Evolutionary conservation across 2,329 filamentous ascomycete species (phyloP).

Genomic region (Setomelanomma holmii): DNA sequence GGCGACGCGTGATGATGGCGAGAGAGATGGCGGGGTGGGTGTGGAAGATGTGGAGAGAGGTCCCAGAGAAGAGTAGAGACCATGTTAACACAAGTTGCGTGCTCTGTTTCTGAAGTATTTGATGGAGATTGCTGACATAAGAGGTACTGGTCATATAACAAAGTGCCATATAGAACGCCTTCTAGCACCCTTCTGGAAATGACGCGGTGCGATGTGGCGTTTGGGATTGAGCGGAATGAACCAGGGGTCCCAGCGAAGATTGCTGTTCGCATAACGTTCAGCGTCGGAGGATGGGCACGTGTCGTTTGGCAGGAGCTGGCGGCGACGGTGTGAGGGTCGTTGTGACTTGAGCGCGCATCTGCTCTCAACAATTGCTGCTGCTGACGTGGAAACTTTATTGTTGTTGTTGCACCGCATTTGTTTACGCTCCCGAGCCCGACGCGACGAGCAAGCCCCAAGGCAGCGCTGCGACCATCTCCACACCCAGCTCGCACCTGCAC

Average conservation of each 20-base stretch:
- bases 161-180: no score
- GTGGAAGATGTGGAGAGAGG: neutral
- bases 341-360: neutral
- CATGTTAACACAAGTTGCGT: neutral
- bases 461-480: neutral
- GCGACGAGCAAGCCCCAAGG: neutral
- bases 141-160: no score
- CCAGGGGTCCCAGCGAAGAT: constrained; percentile 20
- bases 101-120: no score
- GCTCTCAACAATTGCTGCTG: neutral
- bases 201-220: constrained; percentile 7
- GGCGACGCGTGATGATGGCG: constrained; percentile 1
- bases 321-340: neutral
- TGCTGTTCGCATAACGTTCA: constrained; percentile 11
- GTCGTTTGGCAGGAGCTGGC: neutral
- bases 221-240: constrained; percentile 12
- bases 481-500: constrained; percentile 2
- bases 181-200: neutral
- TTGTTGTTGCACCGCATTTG: neutral
- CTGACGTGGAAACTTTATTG: neutral
- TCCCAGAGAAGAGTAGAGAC: neutral
- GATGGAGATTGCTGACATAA: no score
- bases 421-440: neutral
- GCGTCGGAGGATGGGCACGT: neutral
- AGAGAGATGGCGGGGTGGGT: constrained; percentile 6